Evolutionary conservation across 371 early-diverging fungal genomes (phyloP), one percentile per base, ranked within the genome.

Genomic region (Apophysomyces sp.): DNA sequence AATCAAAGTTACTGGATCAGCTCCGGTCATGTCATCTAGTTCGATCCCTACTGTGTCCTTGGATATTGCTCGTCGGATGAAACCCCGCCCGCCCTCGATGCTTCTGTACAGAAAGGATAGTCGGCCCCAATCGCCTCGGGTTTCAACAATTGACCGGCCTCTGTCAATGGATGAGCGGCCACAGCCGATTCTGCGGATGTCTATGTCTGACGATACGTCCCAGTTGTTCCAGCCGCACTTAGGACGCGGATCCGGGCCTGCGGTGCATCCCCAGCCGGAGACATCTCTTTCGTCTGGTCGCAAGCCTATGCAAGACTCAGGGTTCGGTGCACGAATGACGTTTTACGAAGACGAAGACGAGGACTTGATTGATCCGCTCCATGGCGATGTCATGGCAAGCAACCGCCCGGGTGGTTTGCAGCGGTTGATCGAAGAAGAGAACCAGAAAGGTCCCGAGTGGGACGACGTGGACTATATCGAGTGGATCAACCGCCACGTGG

Each of bases 21-120:
- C 86, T 2, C 89, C 89, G 13, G 89, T 89, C 31, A 80, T 89
- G 61, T 86, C 87, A 3, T 87, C 88, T 21, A 86, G 84, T 57
- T 86, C 83, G 15, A 80, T 89, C 49, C 81, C 85, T 21, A 89
- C 89, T 0, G 77, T 89, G 8, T 78, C 87, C 0, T 64, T 89
- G 24, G 83, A 86, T 62, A 75, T 76, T 9, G 89, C 89, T 1
- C 82, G 83, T 31, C 73, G 82, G 40, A 72, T 86, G 82, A 71
- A 79, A 9, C 89, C 89, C 18, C 77, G 89, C 4, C 88, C 89
- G 16, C 87, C 89, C 27, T 85, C 84, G 0, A 68, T 73, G 36
- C 54, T 81, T 5, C 68, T 78, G 41, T 44, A 67, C 26, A 60
- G 36, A 30, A 67, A 73, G 7, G 55, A 67, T 32, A 57, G 52